Base-by-base conservation (phyloP, 1,139 yeast genomes). In the Candida sp. region DNA sequence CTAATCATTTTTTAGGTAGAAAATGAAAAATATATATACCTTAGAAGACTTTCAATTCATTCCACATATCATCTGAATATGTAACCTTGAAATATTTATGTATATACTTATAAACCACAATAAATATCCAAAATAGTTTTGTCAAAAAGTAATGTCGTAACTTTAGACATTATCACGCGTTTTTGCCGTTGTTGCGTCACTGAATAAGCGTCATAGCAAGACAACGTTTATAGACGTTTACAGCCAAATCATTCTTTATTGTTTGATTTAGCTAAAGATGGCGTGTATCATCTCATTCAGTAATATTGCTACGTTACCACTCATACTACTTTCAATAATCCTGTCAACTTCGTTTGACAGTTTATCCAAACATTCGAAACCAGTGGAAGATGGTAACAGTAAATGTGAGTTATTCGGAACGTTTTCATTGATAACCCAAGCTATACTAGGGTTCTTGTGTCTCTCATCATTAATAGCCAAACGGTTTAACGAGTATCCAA, bases 401-500 rank as follows among this genome's bases (percentile, higher is more conserved):
- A 64, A 76, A 48, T 86, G 95, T 63, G 82, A 84, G 56, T 65
- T 86, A 9, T 68, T 86, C 34, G 93, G 93, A 0, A 86, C 91
- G 4, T 82, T 84, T 44, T 83, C 91, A 0, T 64, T 86, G 21
- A 43, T 82, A 9, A 79, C 88, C 2, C 95, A 86, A 57, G 73
- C 76, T 1, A 52, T 75, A 4, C 61, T 93, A 66, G 99, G 98
- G 0, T 61, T 84, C 5, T 68, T 89, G 32, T 91, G 96, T 23
- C 64, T 93, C 9, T 75, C 84, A 19, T 81, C 95, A 2, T 71
- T 93, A 42, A 79, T 90, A 3, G 66, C 83, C 50, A 93, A 93
- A 57, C 73, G 99, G 45, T 79, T 71, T 50, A 79, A 82, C 51
- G 98, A 93, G 60, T 76, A 77, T 47, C 97, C 97, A 0, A 61